Conservation (phyloP, 441 rosid genomes). For the Brassica balearica region DNA sequence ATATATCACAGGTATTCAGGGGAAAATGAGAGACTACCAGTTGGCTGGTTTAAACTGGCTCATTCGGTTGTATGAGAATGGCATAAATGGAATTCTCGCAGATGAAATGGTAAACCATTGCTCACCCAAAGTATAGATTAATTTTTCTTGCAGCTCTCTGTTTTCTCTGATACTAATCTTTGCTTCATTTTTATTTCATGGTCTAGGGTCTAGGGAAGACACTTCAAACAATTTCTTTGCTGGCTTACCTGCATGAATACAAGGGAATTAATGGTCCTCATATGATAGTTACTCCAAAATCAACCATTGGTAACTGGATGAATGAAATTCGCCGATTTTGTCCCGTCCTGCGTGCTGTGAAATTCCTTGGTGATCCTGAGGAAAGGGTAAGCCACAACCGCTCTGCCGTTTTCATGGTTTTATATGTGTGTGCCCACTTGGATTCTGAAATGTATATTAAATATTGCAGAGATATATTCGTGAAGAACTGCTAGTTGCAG, state of each 20-base stretch:
- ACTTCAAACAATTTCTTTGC: too few species aligned
- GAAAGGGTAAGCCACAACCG: neutral
- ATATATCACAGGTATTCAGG: slow-evolving; percentile 46
- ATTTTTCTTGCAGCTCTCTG: neutral
- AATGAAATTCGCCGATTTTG: too few species aligned
- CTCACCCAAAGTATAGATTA: neutral
- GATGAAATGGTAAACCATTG: slow-evolving; percentile 1
- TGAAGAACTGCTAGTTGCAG: slow-evolving; percentile 82
- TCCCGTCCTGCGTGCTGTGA: too few species aligned
- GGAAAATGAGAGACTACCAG: neutral
- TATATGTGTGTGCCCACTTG: neutral
- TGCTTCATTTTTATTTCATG: neutral
- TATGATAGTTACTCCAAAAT: too few species aligned
- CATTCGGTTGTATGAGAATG: neutral
- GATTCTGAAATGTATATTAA: neutral
- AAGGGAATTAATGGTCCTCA: too few species aligned
- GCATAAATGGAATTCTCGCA: neutral
- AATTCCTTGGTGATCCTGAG: neutral
- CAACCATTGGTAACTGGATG: too few species aligned
- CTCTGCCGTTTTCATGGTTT: neutral
- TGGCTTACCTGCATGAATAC: too few species aligned
- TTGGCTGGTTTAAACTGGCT: slow-evolving; percentile 10
- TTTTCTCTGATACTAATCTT: neutral
- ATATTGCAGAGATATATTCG: slow-evolving; percentile 84
- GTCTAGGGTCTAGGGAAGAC: neutral